Conservation (phyloP, 2,329 filamentous ascomycete species). For the Lachnellula occidentalis region DNA sequence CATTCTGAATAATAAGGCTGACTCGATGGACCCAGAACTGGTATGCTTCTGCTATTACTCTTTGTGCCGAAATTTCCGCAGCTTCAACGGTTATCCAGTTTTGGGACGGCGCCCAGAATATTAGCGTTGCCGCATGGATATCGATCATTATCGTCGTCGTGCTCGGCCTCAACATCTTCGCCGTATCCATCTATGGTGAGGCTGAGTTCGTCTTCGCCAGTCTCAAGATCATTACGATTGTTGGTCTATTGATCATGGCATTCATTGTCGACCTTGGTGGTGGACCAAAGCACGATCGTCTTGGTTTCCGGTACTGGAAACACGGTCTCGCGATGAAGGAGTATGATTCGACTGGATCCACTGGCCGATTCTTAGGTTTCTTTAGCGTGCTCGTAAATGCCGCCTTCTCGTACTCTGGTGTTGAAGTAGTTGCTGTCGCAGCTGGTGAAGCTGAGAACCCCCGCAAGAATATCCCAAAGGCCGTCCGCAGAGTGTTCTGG, state of each 20-base stretch:
- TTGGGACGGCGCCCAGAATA: conserved; percentile 34
- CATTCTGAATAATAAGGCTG: conserved; percentile 2
- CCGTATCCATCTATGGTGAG: conserved; percentile 51
- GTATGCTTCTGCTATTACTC: conserved; percentile 28
- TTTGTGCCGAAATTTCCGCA: conserved; percentile 45
- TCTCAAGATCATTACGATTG: conserved; percentile 48
- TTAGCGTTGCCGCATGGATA: conserved; percentile 31
- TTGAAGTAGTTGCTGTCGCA: conserved; percentile 48
- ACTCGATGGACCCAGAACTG: conserved; percentile 21
- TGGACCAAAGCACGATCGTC: conserved; percentile 49
- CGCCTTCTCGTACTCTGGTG: conserved; percentile 42
- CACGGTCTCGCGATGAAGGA: conserved; percentile 29
- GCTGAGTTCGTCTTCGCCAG: conserved; percentile 56
- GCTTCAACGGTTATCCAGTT: conserved; percentile 45
- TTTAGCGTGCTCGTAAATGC: conserved; percentile 39
- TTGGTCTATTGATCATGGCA: conserved; percentile 53
- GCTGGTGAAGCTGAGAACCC: conserved; percentile 62
- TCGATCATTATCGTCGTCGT: conserved; percentile 39
- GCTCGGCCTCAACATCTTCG: conserved; percentile 47
- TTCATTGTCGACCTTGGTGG: conserved; percentile 46
- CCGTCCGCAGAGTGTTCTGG: conserved; percentile 53
- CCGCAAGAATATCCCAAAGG: conserved; percentile 59
- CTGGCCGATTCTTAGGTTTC: conserved; percentile 52
- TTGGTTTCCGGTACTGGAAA: conserved; percentile 66
- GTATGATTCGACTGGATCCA: conserved; percentile 42